phyloP scores from a whole-genome alignment of 2,329 filamentous ascomycete genomes.

The Colletotrichum australisinense region DNA sequence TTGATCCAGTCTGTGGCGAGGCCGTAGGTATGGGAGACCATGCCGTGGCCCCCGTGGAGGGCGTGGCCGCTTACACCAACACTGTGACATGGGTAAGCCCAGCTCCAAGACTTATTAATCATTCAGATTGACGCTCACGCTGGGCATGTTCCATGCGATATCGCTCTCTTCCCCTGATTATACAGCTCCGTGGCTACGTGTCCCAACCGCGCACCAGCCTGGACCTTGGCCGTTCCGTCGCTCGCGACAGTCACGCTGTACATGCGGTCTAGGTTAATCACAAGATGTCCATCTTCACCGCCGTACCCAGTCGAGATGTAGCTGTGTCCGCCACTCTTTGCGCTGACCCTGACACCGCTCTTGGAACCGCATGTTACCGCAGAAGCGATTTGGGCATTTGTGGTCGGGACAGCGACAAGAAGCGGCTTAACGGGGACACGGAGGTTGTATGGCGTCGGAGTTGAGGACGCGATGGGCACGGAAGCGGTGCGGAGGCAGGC shows the following conservation, averaged over 20 bases:
- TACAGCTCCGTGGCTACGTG: constrained; percentile 55
- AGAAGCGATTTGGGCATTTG: constrained; percentile 54
- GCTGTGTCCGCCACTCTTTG: constrained; percentile 64
- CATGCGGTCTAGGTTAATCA: constrained; percentile 60
- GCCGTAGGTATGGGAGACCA: constrained; percentile 40
- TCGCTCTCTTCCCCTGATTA: constrained; percentile 50
- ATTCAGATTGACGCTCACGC: constrained; percentile 47
- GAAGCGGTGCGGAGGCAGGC: constrained; percentile 40
- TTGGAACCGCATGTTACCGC: constrained; percentile 57
- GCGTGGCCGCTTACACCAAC: constrained; percentile 54
- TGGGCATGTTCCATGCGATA: constrained; percentile 64
- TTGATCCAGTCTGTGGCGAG: constrained; percentile 49
- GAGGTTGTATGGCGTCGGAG: constrained; percentile 43
- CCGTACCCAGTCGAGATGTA: constrained; percentile 61
- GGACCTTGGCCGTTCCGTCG: constrained; percentile 52
- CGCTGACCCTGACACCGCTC: constrained; percentile 56
- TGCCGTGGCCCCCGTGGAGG: constrained; percentile 54
- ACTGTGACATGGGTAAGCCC: constrained; percentile 26
- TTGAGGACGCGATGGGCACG: constrained; percentile 38
- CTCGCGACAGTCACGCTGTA: constrained; percentile 55
- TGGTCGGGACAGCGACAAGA: constrained; percentile 54
- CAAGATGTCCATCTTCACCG: constrained; percentile 59
- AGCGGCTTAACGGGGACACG: constrained; percentile 53
- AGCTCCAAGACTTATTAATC: background rate
- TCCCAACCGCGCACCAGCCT: constrained; percentile 62